These are phyloP conservation scores for Wickerhamomyces queroliae DNA, from an alignment of 805 yeast genomes.

Conservation along the genomic window DNA sequence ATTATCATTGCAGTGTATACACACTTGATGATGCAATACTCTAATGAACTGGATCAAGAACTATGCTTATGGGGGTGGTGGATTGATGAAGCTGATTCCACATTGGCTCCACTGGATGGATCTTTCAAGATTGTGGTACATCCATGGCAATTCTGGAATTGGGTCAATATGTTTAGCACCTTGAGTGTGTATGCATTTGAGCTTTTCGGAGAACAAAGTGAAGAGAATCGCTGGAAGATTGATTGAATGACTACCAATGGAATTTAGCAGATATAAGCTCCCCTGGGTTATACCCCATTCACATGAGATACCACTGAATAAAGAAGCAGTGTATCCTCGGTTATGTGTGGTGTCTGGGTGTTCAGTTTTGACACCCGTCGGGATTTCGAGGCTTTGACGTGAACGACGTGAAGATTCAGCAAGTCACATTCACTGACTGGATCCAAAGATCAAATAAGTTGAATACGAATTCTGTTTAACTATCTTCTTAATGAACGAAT, in stretches of 20 bases:
- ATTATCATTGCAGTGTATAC: conserved; percentile 93
- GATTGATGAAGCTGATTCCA: conserved; percentile 17
- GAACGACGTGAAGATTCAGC: too few relatives aligned
- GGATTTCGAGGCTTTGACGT: too few relatives aligned
- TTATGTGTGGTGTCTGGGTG: too few relatives aligned
- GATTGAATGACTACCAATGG: conserved; percentile 7
- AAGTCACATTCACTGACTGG: too few relatives aligned
- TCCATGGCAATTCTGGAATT: conserved; percentile 97
- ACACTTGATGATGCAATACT: conserved; percentile 77
- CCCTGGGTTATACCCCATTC: too few relatives aligned
- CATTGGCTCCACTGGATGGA: conserved; percentile 3
- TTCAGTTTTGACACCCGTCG: too few relatives aligned
- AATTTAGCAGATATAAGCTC: conserved; percentile 1
- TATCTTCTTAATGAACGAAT: too few relatives aligned
- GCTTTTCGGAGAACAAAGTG: conserved; percentile 36
- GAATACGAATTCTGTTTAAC: too few relatives aligned
- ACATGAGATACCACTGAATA: too few relatives aligned
- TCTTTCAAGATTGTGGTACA: conserved; percentile 32
- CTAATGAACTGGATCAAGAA: conserved; percentile 65
- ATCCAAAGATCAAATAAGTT: too few relatives aligned
- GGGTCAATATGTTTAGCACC: conserved; percentile 86
- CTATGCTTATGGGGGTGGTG: conserved; percentile 55
- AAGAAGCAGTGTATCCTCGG: too few relatives aligned
- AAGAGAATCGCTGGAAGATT: conserved; percentile 18
- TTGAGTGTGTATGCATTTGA: conserved; percentile 78